These are phyloP conservation scores for Cadophora sp. DNA, from an alignment of 2,329 filamentous ascomycete species.

Conservation along the genomic window DNA sequence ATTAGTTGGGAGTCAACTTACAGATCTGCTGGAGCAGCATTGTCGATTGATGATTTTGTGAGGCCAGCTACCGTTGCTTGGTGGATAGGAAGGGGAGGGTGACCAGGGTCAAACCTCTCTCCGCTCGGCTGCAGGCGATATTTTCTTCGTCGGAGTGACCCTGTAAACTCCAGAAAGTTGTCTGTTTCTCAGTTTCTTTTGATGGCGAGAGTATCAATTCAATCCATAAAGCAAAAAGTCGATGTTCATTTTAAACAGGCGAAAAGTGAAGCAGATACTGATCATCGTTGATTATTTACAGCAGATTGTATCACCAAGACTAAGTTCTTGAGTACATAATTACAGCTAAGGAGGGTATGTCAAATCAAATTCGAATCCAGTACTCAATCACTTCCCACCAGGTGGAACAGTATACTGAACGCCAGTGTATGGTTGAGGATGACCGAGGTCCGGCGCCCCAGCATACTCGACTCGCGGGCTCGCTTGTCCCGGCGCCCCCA, in stretches of 20 bases:
- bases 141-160: no score
- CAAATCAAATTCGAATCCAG: background rate
- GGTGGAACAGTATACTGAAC: constrained; percentile 1
- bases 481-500: background rate
- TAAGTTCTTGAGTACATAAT: background rate
- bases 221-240: no score
- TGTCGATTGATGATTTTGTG: background rate
- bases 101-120: background rate
- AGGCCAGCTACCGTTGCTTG: background rate
- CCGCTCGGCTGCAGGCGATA: no score
- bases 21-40: background rate
- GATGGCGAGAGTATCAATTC: no score
- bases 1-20: constrained; percentile 5
- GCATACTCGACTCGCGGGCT: background rate
- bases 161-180: no score
- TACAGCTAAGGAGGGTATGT: background rate
- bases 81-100: background rate
- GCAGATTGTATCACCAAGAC: background rate
- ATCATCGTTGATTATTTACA: background rate
- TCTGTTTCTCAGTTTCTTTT: no score
- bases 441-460: background rate
- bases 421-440: background rate
- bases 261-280: background rate
- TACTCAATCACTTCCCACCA: background rate
- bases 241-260: no score